Evolutionary conservation across 1,284 basidiomycete genomes (phyloP).

Genomic region (Neonothopanus nambi): DNA sequence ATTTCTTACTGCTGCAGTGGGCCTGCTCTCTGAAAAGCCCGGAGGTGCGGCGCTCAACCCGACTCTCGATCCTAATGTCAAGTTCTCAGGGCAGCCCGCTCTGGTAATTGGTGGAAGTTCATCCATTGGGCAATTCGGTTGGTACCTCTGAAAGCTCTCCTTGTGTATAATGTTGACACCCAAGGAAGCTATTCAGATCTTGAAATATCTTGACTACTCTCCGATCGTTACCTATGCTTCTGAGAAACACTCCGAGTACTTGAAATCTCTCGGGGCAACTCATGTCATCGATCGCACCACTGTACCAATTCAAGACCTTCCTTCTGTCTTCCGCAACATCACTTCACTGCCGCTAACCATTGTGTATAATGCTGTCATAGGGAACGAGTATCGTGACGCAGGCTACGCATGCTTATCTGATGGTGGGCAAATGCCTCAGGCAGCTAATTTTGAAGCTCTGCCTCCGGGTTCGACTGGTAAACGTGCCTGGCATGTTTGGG

Average conservation of each 20-base stretch:
- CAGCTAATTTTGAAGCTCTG: neutral
- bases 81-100: constrained; percentile 1
- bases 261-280: constrained; percentile 42
- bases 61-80: constrained; percentile 7
- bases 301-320: constrained; percentile 4
- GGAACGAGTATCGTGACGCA: neutral
- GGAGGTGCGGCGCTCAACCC: constrained; percentile 11
- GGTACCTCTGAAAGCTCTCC: neutral
- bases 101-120: constrained; percentile 14
- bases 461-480: too few species aligned
- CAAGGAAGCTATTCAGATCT: constrained; percentile 37
- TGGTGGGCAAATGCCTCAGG: neutral
- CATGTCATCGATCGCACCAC: constrained; percentile 34
- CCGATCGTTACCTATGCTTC: constrained; percentile 43
- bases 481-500: too few species aligned
- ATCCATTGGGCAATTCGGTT: constrained; percentile 16
- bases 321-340: neutral
- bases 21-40: neutral
- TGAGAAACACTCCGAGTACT: constrained; percentile 30
- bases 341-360: neutral
- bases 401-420: neutral
- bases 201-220: constrained; percentile 37
- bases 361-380: neutral
- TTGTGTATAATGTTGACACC: too few species aligned
- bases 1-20: constrained; percentile 6